Evolutionary conservation across 192 early-diverging fungal genomes (phyloP).

Genomic region (Umbelopsis sp.): DNA sequence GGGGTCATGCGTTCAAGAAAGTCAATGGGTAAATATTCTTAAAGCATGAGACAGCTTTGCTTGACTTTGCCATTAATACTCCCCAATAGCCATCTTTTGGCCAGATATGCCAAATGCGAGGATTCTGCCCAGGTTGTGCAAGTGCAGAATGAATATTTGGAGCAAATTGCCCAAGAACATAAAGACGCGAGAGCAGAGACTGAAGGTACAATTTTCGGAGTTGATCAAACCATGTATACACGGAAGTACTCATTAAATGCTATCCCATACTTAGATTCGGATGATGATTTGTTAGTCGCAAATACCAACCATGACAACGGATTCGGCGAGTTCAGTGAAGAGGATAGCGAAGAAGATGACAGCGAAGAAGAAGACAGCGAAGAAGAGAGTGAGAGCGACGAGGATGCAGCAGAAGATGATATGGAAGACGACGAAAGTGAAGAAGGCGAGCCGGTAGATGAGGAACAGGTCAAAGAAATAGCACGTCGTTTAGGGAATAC

Average conservation of each 20-base stretch:
- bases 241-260: background rate
- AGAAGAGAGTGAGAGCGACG: background rate
- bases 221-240: too few relatives aligned
- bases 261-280: background rate
- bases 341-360: background rate
- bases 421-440: background rate
- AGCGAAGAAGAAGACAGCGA: background rate
- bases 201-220: background rate
- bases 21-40: constrained; percentile 71
- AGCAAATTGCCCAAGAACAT: constrained; percentile 1
- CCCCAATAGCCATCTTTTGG: constrained; percentile 63
- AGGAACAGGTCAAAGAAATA: background rate
- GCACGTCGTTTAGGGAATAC: background rate
- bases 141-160: constrained; percentile 82
- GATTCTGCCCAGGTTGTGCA: constrained; percentile 72
- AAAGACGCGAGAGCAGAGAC: background rate
- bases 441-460: background rate
- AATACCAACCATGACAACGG: constrained; percentile 1
- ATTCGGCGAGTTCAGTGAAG: background rate
- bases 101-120: constrained; percentile 76
- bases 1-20: constrained; percentile 92
- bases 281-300: constrained; percentile 14
- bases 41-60: background rate
- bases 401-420: background rate
- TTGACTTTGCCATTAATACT: background rate